Percentiles rank a stretch among this genome's conserved stretches.
Conservation (phyloP, 768 basidiomycete genomes). For the Phylloporus sp. region DNA sequence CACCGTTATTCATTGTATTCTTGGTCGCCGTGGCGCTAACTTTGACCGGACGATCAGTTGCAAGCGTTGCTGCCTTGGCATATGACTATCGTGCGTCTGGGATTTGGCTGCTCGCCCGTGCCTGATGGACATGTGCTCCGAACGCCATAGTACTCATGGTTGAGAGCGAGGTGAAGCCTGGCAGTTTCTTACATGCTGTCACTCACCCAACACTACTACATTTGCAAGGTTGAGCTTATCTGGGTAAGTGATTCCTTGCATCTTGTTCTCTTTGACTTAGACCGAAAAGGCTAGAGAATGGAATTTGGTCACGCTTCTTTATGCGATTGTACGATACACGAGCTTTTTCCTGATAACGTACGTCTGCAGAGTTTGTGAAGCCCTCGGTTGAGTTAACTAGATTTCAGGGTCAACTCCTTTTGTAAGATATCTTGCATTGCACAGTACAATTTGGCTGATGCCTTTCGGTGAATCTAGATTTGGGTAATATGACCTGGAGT, state of each 20-base stretch:
- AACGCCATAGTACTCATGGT: slow-evolving; percentile 8
- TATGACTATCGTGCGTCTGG: slow-evolving; percentile 16
- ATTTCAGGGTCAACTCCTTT: slow-evolving; percentile 4
- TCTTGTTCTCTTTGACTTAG: background rate
- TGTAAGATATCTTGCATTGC: slow-evolving; percentile 7
- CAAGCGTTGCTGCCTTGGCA: slow-evolving; percentile 6
- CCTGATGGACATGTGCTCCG: background rate
- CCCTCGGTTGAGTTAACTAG: background rate
- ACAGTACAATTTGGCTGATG: background rate
- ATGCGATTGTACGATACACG: slow-evolving; percentile 19
- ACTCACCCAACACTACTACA: background rate
- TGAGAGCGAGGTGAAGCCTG: slow-evolving; percentile 8
- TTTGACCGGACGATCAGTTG: slow-evolving; percentile 4
- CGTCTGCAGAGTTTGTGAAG: background rate
- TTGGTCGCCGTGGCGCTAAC: background rate
- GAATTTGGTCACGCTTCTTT: slow-evolving; percentile 16
- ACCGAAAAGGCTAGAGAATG: slow-evolving; percentile 12
- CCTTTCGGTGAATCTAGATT: slow-evolving; percentile 8
- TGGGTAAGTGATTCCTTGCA: slow-evolving; percentile 6
- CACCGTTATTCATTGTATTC: background rate
- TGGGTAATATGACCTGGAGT: slow-evolving; percentile 7
- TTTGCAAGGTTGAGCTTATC: slow-evolving; percentile 15
- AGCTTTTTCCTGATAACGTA: slow-evolving; percentile 14
- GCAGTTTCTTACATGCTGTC: background rate
- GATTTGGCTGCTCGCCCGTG: background rate